Percentiles rank a stretch among this genome's conserved stretches.
phyloP scores from a whole-genome alignment of 2,329 filamentous ascomycete species.

The Phaeosphaeriaceae sp. region DNA sequence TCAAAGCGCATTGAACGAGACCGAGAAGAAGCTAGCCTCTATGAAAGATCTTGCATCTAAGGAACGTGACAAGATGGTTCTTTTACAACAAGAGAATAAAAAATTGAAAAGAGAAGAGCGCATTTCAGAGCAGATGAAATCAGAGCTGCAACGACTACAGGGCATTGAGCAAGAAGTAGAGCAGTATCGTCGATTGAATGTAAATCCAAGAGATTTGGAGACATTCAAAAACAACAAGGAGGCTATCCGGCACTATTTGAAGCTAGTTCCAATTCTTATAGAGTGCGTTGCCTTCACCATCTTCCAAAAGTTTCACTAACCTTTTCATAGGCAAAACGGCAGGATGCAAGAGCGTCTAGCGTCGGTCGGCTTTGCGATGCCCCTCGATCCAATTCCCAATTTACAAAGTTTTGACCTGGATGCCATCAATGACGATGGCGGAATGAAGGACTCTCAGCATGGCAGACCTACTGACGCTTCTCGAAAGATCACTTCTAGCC shows the following conservation, averaged over 20 bases:
- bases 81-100: constrained; percentile 30
- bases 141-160: constrained; percentile 25
- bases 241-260: constrained; percentile 35
- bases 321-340: constrained; percentile 32
- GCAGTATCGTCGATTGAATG: constrained; percentile 20
- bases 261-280: constrained; percentile 31
- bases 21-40: constrained; percentile 33
- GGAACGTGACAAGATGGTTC: constrained; percentile 40
- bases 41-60: constrained; percentile 44
- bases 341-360: constrained; percentile 37
- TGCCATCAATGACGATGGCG: constrained; percentile 16
- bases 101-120: constrained; percentile 15
- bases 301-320: constrained; percentile 12
- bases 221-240: constrained; percentile 29
- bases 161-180: constrained; percentile 25
- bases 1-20: constrained; percentile 14
- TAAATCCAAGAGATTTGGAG: constrained; percentile 25
- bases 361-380: constrained; percentile 35
- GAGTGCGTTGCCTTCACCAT: constrained; percentile 25
- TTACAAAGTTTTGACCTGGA: constrained; percentile 13
- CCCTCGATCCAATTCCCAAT: constrained; percentile 35
- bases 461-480: background rate
- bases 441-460: constrained; percentile 1
- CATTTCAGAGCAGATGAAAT: constrained; percentile 13
- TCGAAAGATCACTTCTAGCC: constrained; percentile 30